Conservation (phyloP, 1,284 basidiomycete genomes). For the Trichosporon ovoides region DNA sequence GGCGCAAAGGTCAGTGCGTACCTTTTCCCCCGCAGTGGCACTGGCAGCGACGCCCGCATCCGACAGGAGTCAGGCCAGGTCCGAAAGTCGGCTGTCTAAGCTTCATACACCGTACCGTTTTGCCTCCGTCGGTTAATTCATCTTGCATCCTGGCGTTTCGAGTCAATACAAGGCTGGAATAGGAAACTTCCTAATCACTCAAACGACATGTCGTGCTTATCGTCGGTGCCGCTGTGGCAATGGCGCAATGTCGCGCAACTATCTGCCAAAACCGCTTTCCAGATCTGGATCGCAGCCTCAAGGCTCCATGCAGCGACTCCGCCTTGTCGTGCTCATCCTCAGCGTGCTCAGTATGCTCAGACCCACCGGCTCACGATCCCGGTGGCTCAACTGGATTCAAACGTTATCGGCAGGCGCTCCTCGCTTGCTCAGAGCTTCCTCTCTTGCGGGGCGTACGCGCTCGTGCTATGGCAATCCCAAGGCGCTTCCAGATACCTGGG, state of each 20-base stretch:
- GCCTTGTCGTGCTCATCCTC: background rate
- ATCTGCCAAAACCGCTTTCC: background rate
- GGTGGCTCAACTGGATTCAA: no score
- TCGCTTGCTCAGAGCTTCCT: no score
- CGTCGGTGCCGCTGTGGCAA: background rate
- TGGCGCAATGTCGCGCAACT: conserved; percentile 4
- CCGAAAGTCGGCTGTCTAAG: background rate
- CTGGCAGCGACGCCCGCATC: no score
- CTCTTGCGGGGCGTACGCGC: no score
- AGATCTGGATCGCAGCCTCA: background rate
- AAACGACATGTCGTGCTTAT: background rate
- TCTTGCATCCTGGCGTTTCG: background rate
- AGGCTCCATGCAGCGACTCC: no score
- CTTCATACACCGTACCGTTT: background rate
- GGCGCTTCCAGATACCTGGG: no score
- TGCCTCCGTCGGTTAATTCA: background rate
- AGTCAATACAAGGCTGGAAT: background rate
- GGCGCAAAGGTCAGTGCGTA: no score
- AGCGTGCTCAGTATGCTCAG: background rate
- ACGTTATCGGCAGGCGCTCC: no score
- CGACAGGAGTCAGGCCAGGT: no score
- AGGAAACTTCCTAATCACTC: conserved; percentile 1
- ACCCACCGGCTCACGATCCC: background rate
- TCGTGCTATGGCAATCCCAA: no score
- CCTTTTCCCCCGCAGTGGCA: no score